Evolutionary conservation across 2,329 filamentous ascomycete genomes (phyloP), one percentile per base, ranked within the genome.

Genomic region (Pyrenochaeta sp.): DNA sequence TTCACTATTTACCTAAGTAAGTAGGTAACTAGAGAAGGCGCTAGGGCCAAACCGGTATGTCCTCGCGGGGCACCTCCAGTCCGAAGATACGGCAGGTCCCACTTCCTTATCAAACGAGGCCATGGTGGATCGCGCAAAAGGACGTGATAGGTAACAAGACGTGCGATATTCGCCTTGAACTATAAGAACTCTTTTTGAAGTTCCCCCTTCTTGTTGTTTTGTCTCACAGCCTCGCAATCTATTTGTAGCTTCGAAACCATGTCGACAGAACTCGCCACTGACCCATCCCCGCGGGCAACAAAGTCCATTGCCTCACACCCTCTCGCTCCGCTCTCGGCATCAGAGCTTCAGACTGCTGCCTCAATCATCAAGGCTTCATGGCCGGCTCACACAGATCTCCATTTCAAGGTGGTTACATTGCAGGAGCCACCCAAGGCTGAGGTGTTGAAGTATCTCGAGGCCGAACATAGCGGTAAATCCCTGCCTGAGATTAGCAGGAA

Each of bases 341-440:
- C 69, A 15, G 84, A 87, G 64, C 85, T 87, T 50, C 72, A 72
- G 10, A 69, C 75, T 30, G 76, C 77, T 19, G 73, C 79, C 6
- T 55, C 66, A 2, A 68, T 85, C 21, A 72, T 87, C 49, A 77
- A 71, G 44, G 64, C 68, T 32, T 72, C 76, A 41, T 86, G 83
- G 80, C 83, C 83, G 0, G 68, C 72, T 9, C 74, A 75, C 17
- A 80, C 78, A 2, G 74, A 80, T 20, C 63, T 86, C 29, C 80
- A 85, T 37, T 85, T 83, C 77, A 89, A 89, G 72, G 81, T 80
- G 55, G 80, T 90, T 36, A 88, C 83, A 15, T 74, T 88, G 3
- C 78, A 85, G 37, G 84, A 88, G 59, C 85, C 85, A 3, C 74
- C 76, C 26, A 88, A 88, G 74, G 72, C 72, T 24, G 75, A 82